Conservation (phyloP, 768 basidiomycete species). For the Psilocybe subaeruginosa region DNA sequence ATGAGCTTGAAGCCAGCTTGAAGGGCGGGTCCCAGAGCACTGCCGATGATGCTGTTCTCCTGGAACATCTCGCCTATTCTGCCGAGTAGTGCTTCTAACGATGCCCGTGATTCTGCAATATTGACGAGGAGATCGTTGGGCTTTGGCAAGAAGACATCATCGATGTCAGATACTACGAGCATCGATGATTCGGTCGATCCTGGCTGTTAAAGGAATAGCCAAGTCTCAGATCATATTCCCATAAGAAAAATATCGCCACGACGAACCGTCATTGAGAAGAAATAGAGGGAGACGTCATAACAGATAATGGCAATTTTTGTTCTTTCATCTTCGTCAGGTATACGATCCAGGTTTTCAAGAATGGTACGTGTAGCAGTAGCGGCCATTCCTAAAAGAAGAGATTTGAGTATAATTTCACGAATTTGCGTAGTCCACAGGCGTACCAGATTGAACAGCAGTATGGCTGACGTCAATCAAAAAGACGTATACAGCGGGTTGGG, state of each 20-base stretch:
- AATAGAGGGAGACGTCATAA: conserved; percentile 91
- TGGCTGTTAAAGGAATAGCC: conserved; percentile 40
- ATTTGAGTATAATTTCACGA: neutral
- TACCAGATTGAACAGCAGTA: conserved; percentile 86
- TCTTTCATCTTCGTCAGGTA: conserved; percentile 92
- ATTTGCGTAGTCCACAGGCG: conserved; percentile 17
- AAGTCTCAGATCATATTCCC: neutral
- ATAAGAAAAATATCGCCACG: conserved; percentile 1
- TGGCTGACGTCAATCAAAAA: conserved; percentile 98
- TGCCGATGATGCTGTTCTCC: conserved; percentile 92
- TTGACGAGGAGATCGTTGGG: conserved; percentile 97
- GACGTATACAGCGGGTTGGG: conserved; percentile 95
- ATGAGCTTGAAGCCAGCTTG: conserved; percentile 97
- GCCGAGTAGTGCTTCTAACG: conserved; percentile 80
- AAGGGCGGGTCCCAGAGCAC: conserved; percentile 91
- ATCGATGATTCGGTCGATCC: conserved; percentile 82
- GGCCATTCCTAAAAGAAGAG: conserved; percentile 76
- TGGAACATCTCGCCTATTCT: conserved; percentile 96
- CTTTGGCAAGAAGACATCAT: conserved; percentile 97
- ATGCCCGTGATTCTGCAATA: conserved; percentile 79
- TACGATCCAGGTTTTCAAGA: conserved; percentile 90
- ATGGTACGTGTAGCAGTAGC: conserved; percentile 97
- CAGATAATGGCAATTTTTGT: conserved; percentile 93
- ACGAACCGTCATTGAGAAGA: conserved; percentile 90
- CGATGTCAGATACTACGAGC: conserved; percentile 96